Conservation (phyloP, 176 grass and related monocot species). For the Guadua angustifolia region DNA sequence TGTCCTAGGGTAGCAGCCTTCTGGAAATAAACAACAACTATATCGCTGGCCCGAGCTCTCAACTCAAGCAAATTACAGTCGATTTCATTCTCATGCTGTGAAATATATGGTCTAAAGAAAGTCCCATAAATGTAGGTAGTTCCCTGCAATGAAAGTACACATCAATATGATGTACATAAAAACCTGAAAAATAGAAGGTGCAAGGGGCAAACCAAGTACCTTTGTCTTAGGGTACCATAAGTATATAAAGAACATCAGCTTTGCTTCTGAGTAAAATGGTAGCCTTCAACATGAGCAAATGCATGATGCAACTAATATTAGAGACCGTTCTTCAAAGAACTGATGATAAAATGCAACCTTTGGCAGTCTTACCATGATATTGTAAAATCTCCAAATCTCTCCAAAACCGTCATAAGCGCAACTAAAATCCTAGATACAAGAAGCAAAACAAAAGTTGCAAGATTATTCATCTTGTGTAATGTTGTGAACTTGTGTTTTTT, state of each 20-base stretch:
- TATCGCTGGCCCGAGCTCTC: constrained; percentile 80
- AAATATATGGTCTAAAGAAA: constrained; percentile 91
- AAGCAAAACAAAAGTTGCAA: constrained; percentile 29
- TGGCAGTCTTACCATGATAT: constrained; percentile 79
- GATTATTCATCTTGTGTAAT: background rate
- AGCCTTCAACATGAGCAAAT: constrained; percentile 63
- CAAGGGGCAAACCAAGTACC: constrained; percentile 49
- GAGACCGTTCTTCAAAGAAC: constrained; percentile 8
- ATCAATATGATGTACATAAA: constrained; percentile 33
- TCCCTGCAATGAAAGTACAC: constrained; percentile 62
- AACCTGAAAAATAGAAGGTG: constrained; percentile 33
- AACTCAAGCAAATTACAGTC: constrained; percentile 88
- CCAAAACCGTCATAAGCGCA: constrained; percentile 82
- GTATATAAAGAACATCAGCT: constrained; percentile 89
- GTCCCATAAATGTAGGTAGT: constrained; percentile 92
- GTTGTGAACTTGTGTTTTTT: background rate
- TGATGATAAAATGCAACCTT: constrained; percentile 29
- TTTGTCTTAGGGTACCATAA: constrained; percentile 98
- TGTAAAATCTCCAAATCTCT: constrained; percentile 92
- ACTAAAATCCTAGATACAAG: constrained; percentile 81
- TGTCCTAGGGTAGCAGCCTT: constrained; percentile 71
- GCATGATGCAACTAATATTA: constrained; percentile 44
- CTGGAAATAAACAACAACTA: constrained; percentile 70
- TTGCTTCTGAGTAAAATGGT: constrained; percentile 94
- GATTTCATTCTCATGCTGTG: constrained; percentile 95